Evolutionary conservation across 2,329 filamentous ascomycete genomes (phyloP), one percentile per base, ranked within the genome.

Genomic region (Claviceps sp.): DNA sequence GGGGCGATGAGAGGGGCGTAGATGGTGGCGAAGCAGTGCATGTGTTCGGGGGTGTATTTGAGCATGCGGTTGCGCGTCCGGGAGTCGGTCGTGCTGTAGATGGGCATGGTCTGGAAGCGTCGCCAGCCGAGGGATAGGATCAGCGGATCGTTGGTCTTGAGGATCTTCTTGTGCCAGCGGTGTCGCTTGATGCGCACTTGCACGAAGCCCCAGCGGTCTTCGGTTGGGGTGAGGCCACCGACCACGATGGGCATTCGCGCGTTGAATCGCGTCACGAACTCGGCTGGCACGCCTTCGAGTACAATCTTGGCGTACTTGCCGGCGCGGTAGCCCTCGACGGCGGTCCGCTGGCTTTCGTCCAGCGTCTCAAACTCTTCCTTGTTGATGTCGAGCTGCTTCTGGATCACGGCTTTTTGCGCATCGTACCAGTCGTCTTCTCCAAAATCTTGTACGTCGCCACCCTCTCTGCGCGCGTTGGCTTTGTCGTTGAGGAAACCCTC

Each of bases 401-500:
- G 87, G 53, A 98, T 83, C 65, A 86, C 78, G 36, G 93, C 88
- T 71, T 98, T 98, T 65, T 98, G 93, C 29, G 86, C 81, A 63
- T 97, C 93, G 65, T 98, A 98, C 94, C 94, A 98, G 52, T 98
- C 88, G 64, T 98, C 93, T 68, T 98, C 93, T 50, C 90, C 93
- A 61, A 95, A 97, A 62, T 94, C 85, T 50, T 91, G 81, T 5
- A 81, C 74, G 3, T 77, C 76, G 37, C 77, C 83, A 34, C 79
- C 81, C 57, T 88, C 85, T 56, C 80, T 75, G 38, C 85, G 78
- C 11, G 85, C 85, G 49, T 83, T 80, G 29, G 86, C 83, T 63
- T 94, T 94, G 68, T 93, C 88, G 62, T 94, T 94, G 61, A 86
- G 82, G 64, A 96, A 90, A 0, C 93, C 93, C 64, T 98, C 93